A percentile compares a stretch with the other conserved stretches of the same genome.
These are phyloP conservation scores for Bipolaris cookei DNA, from an alignment of 2,329 filamentous ascomycete genomes.

Conservation along the genomic window DNA sequence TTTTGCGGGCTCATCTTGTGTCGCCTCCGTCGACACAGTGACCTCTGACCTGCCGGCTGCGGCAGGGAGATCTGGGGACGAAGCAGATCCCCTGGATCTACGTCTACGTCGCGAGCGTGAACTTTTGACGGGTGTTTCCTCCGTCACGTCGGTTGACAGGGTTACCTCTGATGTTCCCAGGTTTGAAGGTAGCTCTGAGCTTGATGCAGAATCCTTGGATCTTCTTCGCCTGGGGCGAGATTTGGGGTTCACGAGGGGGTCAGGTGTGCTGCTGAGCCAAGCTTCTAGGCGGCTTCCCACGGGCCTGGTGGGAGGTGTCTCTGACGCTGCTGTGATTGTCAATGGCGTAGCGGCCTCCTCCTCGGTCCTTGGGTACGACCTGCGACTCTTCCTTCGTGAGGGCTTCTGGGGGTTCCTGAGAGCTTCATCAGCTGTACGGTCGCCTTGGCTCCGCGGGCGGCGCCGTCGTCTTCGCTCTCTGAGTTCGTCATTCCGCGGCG, in stretches of 20 bases:
- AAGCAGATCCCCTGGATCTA: conserved; percentile 40
- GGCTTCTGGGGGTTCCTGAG: conserved; percentile 28
- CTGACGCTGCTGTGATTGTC: conserved; percentile 23
- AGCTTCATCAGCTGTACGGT: conserved; percentile 34
- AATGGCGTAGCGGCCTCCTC: conserved; percentile 27
- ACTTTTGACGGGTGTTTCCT: conserved; percentile 31
- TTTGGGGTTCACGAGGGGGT: conserved; percentile 61
- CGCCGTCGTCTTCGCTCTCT: conserved; percentile 40
- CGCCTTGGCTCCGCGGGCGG: conserved; percentile 34
- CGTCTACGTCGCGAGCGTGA: conserved; percentile 42
- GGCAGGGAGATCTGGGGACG: conserved; percentile 31
- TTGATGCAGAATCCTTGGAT: conserved; percentile 42
- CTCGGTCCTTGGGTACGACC: conserved; percentile 35
- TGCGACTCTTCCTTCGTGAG: conserved; percentile 31
- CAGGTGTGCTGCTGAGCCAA: conserved; percentile 64
- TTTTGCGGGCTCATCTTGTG: conserved; percentile 26
- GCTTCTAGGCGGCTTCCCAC: conserved; percentile 64
- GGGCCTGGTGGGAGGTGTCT: conserved; percentile 52
- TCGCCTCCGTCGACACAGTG: conserved; percentile 31
- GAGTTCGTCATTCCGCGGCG: conserved; percentile 31
- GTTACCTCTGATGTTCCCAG: conserved; percentile 39
- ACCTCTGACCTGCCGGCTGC: conserved; percentile 36
- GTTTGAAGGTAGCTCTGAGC: conserved; percentile 32
- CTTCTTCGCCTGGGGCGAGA: conserved; percentile 39
- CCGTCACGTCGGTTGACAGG: conserved; percentile 31